Conservation (phyloP, 192 early-diverging fungal genomes). For the Jimgerdemannia flammicorona region DNA sequence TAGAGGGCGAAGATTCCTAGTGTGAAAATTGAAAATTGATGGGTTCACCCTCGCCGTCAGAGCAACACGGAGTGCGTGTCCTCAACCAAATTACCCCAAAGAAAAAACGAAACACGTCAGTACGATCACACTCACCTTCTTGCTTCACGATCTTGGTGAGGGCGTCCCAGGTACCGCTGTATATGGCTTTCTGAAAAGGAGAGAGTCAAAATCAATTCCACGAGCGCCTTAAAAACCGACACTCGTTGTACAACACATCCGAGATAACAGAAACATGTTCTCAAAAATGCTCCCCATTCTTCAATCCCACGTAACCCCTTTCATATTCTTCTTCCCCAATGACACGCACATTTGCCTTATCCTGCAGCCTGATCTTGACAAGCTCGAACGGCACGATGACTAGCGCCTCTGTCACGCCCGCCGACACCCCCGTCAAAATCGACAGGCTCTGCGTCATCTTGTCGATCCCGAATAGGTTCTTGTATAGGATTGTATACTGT, state of each 20-base stretch:
- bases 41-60: no score
- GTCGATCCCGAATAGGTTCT: slow-evolving; percentile 65
- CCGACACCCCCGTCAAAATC: slow-evolving; percentile 84
- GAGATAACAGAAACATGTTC: no score
- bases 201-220: no score
- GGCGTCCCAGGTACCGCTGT: slow-evolving; percentile 77
- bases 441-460: slow-evolving; percentile 73
- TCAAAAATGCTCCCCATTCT: no score
- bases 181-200: slow-evolving; percentile 58
- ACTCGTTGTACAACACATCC: no score
- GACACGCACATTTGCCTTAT: slow-evolving; percentile 27
- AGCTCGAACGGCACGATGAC: slow-evolving; percentile 90
- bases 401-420: slow-evolving; percentile 89
- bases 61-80: no score
- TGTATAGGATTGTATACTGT: slow-evolving; percentile 69
- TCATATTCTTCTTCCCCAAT: no score
- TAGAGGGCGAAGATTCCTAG: slow-evolving; percentile 73
- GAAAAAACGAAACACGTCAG: no score
- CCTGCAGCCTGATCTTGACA: slow-evolving; percentile 96
- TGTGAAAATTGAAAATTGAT: no score
- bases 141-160: slow-evolving; percentile 73
- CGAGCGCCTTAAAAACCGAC: no score
- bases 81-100: no score
- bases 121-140: slow-evolving; percentile 33
- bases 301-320: no score